These are phyloP conservation scores for Daldinia bambusicola DNA, from an alignment of 495 filamentous ascomycete genomes.

Conservation along the genomic window DNA sequence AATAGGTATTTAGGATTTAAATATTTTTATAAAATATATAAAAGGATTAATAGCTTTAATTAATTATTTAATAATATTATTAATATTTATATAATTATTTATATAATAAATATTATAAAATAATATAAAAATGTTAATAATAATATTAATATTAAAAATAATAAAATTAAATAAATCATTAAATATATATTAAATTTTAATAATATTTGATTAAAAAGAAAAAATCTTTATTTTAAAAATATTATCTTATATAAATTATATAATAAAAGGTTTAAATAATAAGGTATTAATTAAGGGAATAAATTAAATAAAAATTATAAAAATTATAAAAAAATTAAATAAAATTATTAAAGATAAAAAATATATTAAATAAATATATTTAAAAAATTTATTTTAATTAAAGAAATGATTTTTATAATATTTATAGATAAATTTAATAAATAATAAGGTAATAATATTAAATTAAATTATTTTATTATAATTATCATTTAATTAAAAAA, in stretches of 20 bases:
- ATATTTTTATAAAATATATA: not conserved
- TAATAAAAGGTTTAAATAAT: too few relatives aligned
- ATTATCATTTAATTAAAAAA: slow-evolving; percentile 1
- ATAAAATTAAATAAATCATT: not conserved
- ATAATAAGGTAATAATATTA: not conserved
- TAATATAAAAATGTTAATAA: not conserved
- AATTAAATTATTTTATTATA: not conserved
- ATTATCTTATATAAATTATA: not conserved
- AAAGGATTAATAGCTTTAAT: slow-evolving; percentile 2
- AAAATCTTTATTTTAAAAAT: not conserved
- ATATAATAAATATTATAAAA: not conserved
- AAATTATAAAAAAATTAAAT: too few relatives aligned
- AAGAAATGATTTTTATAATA: not conserved
- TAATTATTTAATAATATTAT: slow-evolving; percentile 10
- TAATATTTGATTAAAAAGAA: not conserved
- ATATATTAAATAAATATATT: not conserved
- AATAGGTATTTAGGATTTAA: not conserved
- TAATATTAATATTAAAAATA: not conserved
- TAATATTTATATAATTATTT: slow-evolving; percentile 3
- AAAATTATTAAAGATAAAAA: too few relatives aligned
- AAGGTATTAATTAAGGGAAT: too few relatives aligned
- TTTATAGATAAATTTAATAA: not conserved
- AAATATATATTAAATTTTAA: not conserved
- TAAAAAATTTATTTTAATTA: slow-evolving; percentile 1
- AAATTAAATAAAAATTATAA: too few relatives aligned